A percentile compares a stretch with the other conserved stretches of the same genome.
These are phyloP conservation scores for Tetrapisispora fleetii DNA, from an alignment of 805 yeast species.

Conservation along the genomic window DNA sequence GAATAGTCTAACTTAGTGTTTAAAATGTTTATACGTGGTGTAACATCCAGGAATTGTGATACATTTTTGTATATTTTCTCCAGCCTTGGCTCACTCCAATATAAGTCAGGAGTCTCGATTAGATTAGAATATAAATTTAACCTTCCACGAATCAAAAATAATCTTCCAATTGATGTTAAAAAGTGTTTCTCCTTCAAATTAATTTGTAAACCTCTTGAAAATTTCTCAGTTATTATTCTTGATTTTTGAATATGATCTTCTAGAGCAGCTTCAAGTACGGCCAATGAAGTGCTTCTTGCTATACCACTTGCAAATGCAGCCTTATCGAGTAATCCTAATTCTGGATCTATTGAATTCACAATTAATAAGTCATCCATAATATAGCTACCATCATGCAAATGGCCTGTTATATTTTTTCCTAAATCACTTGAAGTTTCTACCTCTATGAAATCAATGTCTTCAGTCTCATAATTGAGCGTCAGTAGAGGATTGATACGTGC, in stretches of 20 bases:
- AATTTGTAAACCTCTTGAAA: constrained; percentile 52
- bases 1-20: constrained; percentile 85
- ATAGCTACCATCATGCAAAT: constrained; percentile 28
- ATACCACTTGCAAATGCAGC: constrained; percentile 85
- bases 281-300: constrained; percentile 76
- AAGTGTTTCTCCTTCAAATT: constrained; percentile 51
- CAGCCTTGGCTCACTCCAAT: constrained; percentile 84
- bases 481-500: constrained; percentile 37
- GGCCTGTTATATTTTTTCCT: constrained; percentile 2
- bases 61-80: constrained; percentile 67
- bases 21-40: constrained; percentile 65
- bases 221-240: constrained; percentile 50
- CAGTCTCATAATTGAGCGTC: constrained; percentile 52
- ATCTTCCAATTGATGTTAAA: constrained; percentile 58
- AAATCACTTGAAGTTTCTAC: constrained; percentile 11
- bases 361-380: constrained; percentile 64
- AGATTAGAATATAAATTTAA: constrained; percentile 78
- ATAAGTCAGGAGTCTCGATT: constrained; percentile 85
- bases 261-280: constrained; percentile 63
- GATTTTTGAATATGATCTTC: constrained; percentile 61
- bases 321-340: constrained; percentile 56
- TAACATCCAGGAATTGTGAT: constrained; percentile 63
- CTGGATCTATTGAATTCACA: constrained; percentile 40
- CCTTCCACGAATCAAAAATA: constrained; percentile 70
- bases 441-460: constrained; percentile 76